phyloP scores from a whole-genome alignment of 352 stramenopile genomes.

The Phytophthora syringae region DNA sequence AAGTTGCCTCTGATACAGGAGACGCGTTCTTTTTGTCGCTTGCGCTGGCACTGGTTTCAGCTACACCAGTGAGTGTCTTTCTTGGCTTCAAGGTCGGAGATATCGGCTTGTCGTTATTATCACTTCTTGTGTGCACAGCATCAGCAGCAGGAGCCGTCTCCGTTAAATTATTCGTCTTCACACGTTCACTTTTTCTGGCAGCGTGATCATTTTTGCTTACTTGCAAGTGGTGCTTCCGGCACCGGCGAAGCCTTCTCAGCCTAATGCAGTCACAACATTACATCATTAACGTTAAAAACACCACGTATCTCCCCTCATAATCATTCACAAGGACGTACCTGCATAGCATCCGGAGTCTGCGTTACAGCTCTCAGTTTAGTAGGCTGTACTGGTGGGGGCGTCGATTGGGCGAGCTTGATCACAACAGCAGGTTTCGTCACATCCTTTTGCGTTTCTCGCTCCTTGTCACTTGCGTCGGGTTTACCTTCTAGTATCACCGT shows the following conservation, averaged over 20 bases:
- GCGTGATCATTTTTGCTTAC: neutral
- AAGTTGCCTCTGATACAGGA: neutral
- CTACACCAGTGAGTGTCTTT: neutral
- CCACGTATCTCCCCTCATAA: neutral
- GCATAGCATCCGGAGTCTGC: neutral
- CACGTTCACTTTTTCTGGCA: neutral
- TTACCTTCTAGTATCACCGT: neutral
- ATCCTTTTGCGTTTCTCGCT: neutral
- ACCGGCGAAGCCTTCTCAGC: neutral
- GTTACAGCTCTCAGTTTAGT: neutral
- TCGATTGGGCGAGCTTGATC: neutral
- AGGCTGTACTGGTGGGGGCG: neutral
- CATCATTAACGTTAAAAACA: neutral
- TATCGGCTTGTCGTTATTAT: neutral
- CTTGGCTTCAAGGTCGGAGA: neutral
- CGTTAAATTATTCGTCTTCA: neutral
- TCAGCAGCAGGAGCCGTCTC: neutral
- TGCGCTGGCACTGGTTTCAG: neutral
- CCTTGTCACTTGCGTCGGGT: neutral
- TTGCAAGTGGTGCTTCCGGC: neutral
- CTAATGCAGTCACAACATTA: neutral
- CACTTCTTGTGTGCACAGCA: neutral
- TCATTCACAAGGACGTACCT: slow-evolving; percentile 7
- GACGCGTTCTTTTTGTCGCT: neutral
- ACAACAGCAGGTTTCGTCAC: neutral